A percentile compares a stretch with the other conserved stretches of the same genome.
Evolutionary conservation across 768 basidiomycete species (phyloP).

Genomic region (Kockovaella imperatae): DNA sequence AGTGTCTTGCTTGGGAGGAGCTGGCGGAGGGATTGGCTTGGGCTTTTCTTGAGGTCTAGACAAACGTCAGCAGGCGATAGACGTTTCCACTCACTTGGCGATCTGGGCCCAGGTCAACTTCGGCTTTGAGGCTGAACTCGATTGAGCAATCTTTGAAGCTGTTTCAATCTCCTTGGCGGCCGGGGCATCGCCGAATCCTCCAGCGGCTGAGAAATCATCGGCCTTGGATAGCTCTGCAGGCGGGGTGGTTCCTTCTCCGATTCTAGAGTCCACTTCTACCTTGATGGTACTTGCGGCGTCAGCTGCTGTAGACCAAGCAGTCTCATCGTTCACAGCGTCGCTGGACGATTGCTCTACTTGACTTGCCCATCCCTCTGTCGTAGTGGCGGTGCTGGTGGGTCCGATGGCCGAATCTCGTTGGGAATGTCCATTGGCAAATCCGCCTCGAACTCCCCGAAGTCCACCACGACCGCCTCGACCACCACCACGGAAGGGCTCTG

Average conservation of each 20-base stretch:
- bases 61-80: not conserved
- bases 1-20: slow-evolving; percentile 13
- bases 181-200: slow-evolving; percentile 43
- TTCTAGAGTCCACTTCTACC: not conserved
- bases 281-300: slow-evolving; percentile 1
- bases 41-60: slow-evolving; percentile 40
- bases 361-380: slow-evolving; percentile 37
- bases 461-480: slow-evolving; percentile 44
- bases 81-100: slow-evolving; percentile 37
- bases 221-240: slow-evolving; percentile 22
- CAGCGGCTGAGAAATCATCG: slow-evolving; percentile 39
- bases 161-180: slow-evolving; percentile 36
- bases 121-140: slow-evolving; percentile 31
- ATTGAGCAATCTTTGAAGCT: slow-evolving; percentile 35
- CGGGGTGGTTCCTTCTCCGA: not conserved
- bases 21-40: slow-evolving; percentile 32
- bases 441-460: slow-evolving; percentile 42
- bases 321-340: slow-evolving; percentile 12
- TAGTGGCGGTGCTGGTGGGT: slow-evolving; percentile 34
- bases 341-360: slow-evolving; percentile 32
- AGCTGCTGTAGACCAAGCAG: slow-evolving; percentile 6
- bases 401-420: slow-evolving; percentile 3
- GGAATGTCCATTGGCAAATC: slow-evolving; percentile 16
- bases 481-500: slow-evolving; percentile 35
- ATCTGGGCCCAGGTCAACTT: slow-evolving; percentile 47